Base-by-base conservation (phyloP, 176 grass and related monocot genomes). In the Juncus inflexus region DNA sequence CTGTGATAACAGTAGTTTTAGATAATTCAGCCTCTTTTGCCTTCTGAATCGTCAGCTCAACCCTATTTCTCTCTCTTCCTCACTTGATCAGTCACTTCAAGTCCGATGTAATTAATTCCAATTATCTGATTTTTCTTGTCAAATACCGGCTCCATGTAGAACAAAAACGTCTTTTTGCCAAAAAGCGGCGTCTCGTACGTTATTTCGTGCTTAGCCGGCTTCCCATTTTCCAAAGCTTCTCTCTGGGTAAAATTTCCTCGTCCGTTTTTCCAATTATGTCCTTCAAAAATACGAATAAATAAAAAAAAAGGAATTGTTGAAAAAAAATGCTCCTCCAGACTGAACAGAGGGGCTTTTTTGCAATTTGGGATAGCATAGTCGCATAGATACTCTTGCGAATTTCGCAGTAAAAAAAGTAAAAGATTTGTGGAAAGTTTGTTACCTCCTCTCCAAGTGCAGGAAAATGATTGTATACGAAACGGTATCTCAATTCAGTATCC, bases 401-500 rank as follows among this genome's bases (percentile, higher is more conserved):
- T 45, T 45, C 42, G 3, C 42, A 45, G 3, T 45, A 45, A 4
- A 45, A 45, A 45, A 45, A 4, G 7, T 3, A 4, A 45, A n/a
- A n/a, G n/a, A n/a, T n/a, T n/a, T n/a, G 42, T 3, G 3, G 42
- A 45, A 45, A 45, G 7, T 45, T 45, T 28, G 43, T 19, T 87
- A 96, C 91, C 91, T 96, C 91, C 54, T 90, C 91, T 57, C 61
- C 91, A 51, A 96, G 83, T 76, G 87, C 76, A 37, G 91, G 91
- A 68, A 83, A 96, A 79, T 96, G 87, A 74, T 96, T 96, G 73
- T 87, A 96, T 75, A 96, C 90, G 84, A 96, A 96, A 58, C 91
- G 84, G 55, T 96, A 96, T 47, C 87, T 84, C 63, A 96, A 83
- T 3, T 96, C 84, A 60, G 67, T 63, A 78, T 96, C 91, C 91